Evolutionary conservation across 208 protist genomes (phyloP).

Genomic region (Wallacemonas rigidus): DNA sequence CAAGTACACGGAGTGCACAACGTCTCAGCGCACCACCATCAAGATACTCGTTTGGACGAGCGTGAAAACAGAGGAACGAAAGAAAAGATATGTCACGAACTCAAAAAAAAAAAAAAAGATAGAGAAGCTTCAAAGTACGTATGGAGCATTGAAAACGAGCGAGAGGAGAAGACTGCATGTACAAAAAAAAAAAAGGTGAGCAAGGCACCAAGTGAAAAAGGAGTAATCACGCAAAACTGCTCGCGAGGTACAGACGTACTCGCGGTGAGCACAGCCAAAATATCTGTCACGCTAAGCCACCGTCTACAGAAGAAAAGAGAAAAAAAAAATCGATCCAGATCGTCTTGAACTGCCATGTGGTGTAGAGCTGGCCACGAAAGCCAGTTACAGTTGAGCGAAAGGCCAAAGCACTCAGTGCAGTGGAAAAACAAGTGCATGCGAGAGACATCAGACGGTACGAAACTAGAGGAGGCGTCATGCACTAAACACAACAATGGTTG

Average conservation of each 20-base stretch:
- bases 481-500: no score
- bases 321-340: neutral
- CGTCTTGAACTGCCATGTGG: no score
- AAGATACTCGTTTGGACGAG: neutral
- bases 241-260: neutral
- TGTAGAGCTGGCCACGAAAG: neutral
- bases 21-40: neutral
- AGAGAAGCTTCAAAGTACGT: neutral
- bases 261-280: neutral
- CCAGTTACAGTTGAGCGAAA: no score
- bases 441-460: no score
- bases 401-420: no score
- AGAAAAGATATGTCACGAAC: conserved; percentile 26
- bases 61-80: neutral
- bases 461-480: no score
- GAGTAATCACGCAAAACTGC: neutral
- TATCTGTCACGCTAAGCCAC: neutral
- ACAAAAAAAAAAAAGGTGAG: conserved; percentile 2
- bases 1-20: neutral
- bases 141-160: neutral
- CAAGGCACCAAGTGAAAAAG: neutral
- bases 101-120: conserved; percentile 13
- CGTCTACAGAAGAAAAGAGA: conserved; percentile 7
- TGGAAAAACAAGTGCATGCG: no score
- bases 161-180: neutral